Conservation (phyloP, 2,329 filamentous ascomycete genomes). For the Claviceps lovelessii region DNA sequence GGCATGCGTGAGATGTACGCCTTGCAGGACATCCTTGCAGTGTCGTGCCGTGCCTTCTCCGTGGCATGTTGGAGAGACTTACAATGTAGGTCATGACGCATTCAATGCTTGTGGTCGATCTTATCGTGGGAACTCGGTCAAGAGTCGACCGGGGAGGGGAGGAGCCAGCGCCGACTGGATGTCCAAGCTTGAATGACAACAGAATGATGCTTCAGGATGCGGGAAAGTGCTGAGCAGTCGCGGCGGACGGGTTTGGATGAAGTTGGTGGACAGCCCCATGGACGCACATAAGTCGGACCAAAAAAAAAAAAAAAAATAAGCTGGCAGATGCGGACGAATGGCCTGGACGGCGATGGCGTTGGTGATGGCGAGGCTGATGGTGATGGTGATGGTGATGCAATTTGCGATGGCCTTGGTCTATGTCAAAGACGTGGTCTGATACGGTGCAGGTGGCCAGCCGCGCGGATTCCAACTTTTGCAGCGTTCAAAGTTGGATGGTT, state of each 20-base stretch:
- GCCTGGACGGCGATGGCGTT: neutral
- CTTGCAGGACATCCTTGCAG: constrained; percentile 10
- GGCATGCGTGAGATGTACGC: constrained; percentile 4
- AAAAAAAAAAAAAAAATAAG: too few species aligned
- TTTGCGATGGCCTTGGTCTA: neutral
- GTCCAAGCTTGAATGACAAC: constrained; percentile 2
- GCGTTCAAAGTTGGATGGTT: neutral
- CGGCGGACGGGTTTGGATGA: neutral
- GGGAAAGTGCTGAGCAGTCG: neutral
- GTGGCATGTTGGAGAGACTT: constrained; percentile 12
- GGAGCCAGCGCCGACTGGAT: neutral
- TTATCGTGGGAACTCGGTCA: constrained; percentile 8
- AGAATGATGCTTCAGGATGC: neutral
- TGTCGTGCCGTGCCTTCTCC: constrained; percentile 3
- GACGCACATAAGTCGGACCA: neutral
- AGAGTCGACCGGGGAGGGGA: constrained; percentile 4
- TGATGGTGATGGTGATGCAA: too few species aligned
- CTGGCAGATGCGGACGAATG: neutral
- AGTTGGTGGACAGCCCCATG: neutral
- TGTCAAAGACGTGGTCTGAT: neutral
- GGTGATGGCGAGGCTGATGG: too few species aligned
- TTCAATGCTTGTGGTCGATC: constrained; percentile 10
- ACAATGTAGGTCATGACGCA: constrained; percentile 28
- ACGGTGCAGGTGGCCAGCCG: constrained; percentile 1
- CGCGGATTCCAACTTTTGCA: neutral